These are phyloP conservation scores for Fusarium secorum DNA, from an alignment of 2,329 filamentous ascomycete species.

Conservation along the genomic window DNA sequence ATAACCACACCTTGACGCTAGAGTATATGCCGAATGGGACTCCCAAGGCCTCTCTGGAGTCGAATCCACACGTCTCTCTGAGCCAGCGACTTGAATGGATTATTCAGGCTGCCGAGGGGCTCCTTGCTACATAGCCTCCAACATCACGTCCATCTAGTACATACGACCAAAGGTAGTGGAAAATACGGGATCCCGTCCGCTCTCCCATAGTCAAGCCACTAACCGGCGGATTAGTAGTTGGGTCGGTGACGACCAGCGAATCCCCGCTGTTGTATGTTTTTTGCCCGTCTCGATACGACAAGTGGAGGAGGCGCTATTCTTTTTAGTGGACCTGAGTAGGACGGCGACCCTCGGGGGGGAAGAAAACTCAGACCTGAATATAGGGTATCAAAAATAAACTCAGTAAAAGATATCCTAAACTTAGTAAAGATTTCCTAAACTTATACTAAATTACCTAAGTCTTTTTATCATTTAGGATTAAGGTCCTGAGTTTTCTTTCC, in stretches of 20 bases:
- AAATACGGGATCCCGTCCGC: constrained; percentile 17
- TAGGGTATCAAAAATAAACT: too few species aligned
- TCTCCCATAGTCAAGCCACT: constrained; percentile 16
- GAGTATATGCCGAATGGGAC: neutral
- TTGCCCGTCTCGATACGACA: accelerated
- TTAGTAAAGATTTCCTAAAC: too few species aligned
- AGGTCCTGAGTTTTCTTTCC: too few species aligned
- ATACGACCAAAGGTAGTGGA: constrained; percentile 13
- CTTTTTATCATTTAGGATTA: too few species aligned
- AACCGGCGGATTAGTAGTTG: constrained; percentile 19
- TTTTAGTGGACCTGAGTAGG: neutral
- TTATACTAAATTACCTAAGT: too few species aligned
- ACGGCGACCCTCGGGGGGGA: too few species aligned
- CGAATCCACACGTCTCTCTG: neutral
- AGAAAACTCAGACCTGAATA: too few species aligned
- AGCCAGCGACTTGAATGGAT: neutral
- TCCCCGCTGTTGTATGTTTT: constrained; percentile 21
- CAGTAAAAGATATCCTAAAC: too few species aligned
- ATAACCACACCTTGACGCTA: neutral
- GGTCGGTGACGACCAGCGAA: constrained; percentile 20
- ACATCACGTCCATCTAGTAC: accelerated
- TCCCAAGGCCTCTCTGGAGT: neutral
- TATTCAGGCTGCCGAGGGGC: neutral
- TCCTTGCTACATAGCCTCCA: neutral
- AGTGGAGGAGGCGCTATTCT: neutral